These are phyloP conservation scores for Cladosporium sp. DNA, from an alignment of 2,329 filamentous ascomycete species.

Conservation along the genomic window DNA sequence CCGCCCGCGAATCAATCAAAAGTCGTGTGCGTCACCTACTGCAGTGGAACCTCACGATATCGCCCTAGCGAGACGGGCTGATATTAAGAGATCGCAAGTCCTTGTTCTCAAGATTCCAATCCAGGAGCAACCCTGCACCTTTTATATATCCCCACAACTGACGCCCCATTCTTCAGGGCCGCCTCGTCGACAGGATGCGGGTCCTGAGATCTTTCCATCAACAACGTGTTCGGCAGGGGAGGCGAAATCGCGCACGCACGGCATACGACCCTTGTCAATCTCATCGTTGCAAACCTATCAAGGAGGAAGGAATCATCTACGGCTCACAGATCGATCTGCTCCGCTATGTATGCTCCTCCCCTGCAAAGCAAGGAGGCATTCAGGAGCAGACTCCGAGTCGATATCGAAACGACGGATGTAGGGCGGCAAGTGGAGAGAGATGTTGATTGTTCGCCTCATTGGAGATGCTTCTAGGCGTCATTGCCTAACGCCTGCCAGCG, in stretches of 20 bases:
- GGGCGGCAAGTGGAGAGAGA: not conserved
- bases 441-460: not conserved
- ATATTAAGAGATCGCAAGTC: conserved; percentile 1
- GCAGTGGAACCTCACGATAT: not conserved
- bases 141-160: not conserved
- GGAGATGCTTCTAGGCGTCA: not conserved
- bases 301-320: not conserved
- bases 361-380: not conserved
- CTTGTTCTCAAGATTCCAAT: not conserved
- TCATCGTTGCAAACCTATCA: not conserved
- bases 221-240: not conserved
- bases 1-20: conserved; percentile 6
- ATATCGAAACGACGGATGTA: not conserved
- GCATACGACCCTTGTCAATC: not conserved
- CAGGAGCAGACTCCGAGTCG: conserved; percentile 6
- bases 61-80: conserved; percentile 8
- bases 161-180: not conserved
- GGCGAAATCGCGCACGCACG: not conserved
- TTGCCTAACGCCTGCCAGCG: not conserved
- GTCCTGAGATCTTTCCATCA: not conserved
- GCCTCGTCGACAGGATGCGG: not conserved
- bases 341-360: not conserved
- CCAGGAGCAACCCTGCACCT: not conserved
- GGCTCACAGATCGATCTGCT: not conserved
- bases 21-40: conserved; percentile 20